Base-by-base conservation (phyloP, 768 basidiomycete genomes). In the Russula olivacea region DNA sequence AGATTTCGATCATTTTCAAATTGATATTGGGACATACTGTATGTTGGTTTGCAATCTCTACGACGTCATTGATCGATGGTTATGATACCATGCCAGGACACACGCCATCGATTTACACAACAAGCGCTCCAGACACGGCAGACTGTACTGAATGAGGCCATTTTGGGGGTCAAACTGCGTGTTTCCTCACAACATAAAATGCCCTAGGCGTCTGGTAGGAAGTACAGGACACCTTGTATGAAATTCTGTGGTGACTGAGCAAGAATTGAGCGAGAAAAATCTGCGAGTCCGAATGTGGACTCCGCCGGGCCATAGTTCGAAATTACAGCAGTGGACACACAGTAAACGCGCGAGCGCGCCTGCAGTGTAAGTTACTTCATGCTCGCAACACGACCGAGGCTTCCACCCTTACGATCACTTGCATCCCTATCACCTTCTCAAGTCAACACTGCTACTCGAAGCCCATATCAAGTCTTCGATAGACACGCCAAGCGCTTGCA, bases 401-500 rank as follows among this genome's bases (percentile, higher is more conserved):
- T 47, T 30, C 28, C 58, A 19, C 25, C 45, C 23, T n/a, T 54
- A 11, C 69, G 83, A 50, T 66, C 75, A 36, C 80, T 81, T 58
- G 81, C 85, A 19, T 78, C 83, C 6, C 70, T 82, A 59, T 78
- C 84, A 3, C 75, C 76, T 5, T 74, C 77, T 25, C 73, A 78
- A 19, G 66, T 78, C n/a, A 78, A 74, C 34, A 68, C 81, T 0
- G 74, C 76, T 55, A 78, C 79, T 21, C 77, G 83, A 23, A 81
- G 82, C 0, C 85, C 90, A 0, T 96, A 88, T 71, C 80, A 87
- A 71, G 85, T 98, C 8, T 98, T 98, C 70, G 94, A 98, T 74
- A 84, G 94, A 40, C 74, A 78, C 50, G 84, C 78, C 9, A 98
- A 98, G 74, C 79, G 75, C 45, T 70, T 83, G 8, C 95, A 98